Conservation (phyloP, 2,329 filamentous ascomycete species). For the Alternaria infectoria region DNA sequence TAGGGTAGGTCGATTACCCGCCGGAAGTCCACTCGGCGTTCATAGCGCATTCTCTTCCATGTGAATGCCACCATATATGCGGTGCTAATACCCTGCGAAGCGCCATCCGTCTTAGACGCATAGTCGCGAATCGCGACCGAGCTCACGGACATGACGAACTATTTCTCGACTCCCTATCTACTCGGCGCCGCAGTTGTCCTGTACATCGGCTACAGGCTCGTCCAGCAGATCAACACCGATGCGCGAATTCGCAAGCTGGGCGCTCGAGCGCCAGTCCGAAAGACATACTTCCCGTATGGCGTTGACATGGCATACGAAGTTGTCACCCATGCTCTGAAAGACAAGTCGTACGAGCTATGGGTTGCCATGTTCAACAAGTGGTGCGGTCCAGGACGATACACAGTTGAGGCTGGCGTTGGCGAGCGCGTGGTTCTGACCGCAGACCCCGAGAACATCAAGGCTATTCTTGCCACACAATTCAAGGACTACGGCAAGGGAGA, state of each 20-base stretch:
- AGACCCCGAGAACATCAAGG: slow-evolving; percentile 90
- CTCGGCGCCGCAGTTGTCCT: slow-evolving; percentile 28
- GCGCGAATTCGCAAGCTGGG: slow-evolving; percentile 52
- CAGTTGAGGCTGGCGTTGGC: slow-evolving; percentile 64
- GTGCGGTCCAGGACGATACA: slow-evolving; percentile 55
- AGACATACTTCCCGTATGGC: slow-evolving; percentile 55
- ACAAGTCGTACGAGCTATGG: slow-evolving; percentile 71
- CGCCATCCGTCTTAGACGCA: neutral
- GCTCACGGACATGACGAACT: slow-evolving; percentile 9
- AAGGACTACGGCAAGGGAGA: slow-evolving; percentile 82
- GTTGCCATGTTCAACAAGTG: slow-evolving; percentile 55
- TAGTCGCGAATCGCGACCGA: slow-evolving; percentile 29
- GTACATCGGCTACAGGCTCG: slow-evolving; percentile 25
- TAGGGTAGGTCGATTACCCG: neutral
- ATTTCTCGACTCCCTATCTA: slow-evolving; percentile 30
- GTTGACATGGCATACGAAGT: slow-evolving; percentile 68
- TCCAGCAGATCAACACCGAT: slow-evolving; percentile 35
- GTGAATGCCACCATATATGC: slow-evolving; percentile 10
- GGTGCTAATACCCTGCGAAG: neutral
- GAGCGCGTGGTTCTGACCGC: slow-evolving; percentile 75
- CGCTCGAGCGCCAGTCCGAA: slow-evolving; percentile 51
- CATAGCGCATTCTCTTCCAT: neutral
- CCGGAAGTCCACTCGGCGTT: neutral
- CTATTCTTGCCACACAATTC: slow-evolving; percentile 87
- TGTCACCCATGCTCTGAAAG: slow-evolving; percentile 58